These are phyloP conservation scores for Cytospora mali DNA, from an alignment of 2,329 filamentous ascomycete genomes.

Conservation along the genomic window DNA sequence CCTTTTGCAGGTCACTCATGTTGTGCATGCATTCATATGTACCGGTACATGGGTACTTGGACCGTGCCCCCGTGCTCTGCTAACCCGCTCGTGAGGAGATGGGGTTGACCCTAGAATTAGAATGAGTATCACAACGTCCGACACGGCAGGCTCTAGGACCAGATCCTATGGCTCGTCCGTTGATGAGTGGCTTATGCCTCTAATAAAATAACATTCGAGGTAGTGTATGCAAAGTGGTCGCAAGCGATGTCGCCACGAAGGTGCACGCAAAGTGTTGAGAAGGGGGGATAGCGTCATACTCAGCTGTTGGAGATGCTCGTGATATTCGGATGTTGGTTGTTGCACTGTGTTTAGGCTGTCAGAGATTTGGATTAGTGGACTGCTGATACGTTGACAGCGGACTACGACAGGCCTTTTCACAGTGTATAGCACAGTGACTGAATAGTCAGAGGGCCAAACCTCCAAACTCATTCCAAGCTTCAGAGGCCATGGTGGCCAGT, in stretches of 20 bases:
- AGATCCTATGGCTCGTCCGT: background rate
- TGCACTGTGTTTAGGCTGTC: background rate
- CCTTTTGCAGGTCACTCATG: conserved; percentile 82
- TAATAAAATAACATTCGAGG: no score
- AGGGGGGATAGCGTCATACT: background rate
- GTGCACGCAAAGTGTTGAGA: background rate
- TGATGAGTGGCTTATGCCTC: background rate
- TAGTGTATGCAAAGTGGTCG: background rate
- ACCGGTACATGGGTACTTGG: background rate
- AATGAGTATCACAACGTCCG: background rate
- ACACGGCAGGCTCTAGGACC: background rate
- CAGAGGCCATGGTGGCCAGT: background rate
- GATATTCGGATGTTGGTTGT: background rate
- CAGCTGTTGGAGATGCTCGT: background rate
- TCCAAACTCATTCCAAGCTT: background rate
- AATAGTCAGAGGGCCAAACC: background rate
- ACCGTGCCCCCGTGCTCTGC: conserved; percentile 3
- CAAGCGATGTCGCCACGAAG: background rate
- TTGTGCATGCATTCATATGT: conserved; percentile 29
- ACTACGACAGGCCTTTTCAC: background rate
- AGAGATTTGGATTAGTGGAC: background rate
- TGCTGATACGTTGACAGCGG: background rate
- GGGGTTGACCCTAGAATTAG: background rate
- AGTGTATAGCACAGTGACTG: conserved; percentile 12
- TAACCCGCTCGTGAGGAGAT: conserved; percentile 4